Evolutionary conservation across 208 protist species (phyloP).

Genomic region (Balamuthia mandrillaris): DNA sequence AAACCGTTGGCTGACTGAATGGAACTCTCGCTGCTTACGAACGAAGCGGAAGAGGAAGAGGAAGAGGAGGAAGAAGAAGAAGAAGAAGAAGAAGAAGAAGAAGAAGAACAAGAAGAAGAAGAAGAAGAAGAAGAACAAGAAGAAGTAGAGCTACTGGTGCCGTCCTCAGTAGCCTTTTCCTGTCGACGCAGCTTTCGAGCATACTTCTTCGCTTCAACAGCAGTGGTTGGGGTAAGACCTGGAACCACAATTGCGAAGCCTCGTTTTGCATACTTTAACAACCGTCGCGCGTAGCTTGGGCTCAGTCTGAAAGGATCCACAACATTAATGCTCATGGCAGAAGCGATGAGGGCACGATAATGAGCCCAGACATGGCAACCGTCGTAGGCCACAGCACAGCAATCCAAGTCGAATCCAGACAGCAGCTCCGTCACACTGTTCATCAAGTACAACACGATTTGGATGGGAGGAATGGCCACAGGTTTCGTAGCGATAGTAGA

Average conservation of each 20-base stretch:
- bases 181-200: no score
- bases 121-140: no score
- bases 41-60: no score
- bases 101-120: no score
- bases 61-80: no score
- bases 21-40: no score
- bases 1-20: slow-evolving; percentile 39
- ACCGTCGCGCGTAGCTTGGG: not conserved
- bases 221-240: slow-evolving; percentile 12
- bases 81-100: no score
- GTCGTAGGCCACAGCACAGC: slow-evolving; percentile 23
- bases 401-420: slow-evolving; percentile 28
- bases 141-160: no score
- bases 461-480: not conserved
- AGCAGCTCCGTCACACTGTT: slow-evolving; percentile 15
- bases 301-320: not conserved
- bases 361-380: not conserved
- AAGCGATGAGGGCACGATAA: not conserved
- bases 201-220: no score
- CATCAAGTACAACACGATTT: slow-evolving; percentile 34
- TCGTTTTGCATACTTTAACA: slow-evolving; percentile 17
- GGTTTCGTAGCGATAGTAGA: no score
- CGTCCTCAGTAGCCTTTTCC: no score
- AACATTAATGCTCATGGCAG: not conserved
- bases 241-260: slow-evolving; percentile 18